Base-by-base conservation (phyloP, 2,329 filamentous ascomycete species). In the Pezicula carpinea region DNA sequence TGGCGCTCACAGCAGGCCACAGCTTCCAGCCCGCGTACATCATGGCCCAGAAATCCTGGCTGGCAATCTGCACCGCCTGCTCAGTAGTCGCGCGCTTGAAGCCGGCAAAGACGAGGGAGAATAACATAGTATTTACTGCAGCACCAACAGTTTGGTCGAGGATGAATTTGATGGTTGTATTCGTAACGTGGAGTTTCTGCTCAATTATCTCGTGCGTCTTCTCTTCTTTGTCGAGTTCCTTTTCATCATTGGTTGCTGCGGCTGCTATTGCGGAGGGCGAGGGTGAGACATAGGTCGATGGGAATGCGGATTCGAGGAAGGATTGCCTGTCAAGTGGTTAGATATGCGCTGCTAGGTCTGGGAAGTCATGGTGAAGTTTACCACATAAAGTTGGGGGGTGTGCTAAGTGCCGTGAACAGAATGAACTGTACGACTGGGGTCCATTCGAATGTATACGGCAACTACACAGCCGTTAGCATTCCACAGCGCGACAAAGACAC, bases 311-410 rank as follows among this genome's bases (percentile, higher is more conserved):
- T 67, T 96, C 90, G 44, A 96, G 75, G 61, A 78, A 87, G 34
- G 80, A 76, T 73, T 95, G 90, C 79, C 78, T 82, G n/a, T 26
- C 18, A 10, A 29, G 18, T 17, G n/a, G 21, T 48, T n/a, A 17
- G n/a, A 42, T 53, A 34, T 63, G 46, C 53, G 49, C 49, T 51
- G 18, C 21, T 34, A 18, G 44, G 2, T 31, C 10, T 34, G 18
- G 31, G 39, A 17, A 8, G 36, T 18, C n/a, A 13, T 19, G 14
- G n/a, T 13, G 31, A 29, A n/a, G 65, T 69, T 57, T 65, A 82
- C 90, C 89, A 96, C 58, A 88, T 63, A 62, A 89, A 88, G 68
- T 96, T 96, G 38, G 87, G 87, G 3, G 90, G 89, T 34, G 83
- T 85, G 65, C 77, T 84, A 49, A 95, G 62, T 29, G 87, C 62